Conservation (phyloP, 371 early-diverging fungal genomes). For the Mucor circinelloides region DNA sequence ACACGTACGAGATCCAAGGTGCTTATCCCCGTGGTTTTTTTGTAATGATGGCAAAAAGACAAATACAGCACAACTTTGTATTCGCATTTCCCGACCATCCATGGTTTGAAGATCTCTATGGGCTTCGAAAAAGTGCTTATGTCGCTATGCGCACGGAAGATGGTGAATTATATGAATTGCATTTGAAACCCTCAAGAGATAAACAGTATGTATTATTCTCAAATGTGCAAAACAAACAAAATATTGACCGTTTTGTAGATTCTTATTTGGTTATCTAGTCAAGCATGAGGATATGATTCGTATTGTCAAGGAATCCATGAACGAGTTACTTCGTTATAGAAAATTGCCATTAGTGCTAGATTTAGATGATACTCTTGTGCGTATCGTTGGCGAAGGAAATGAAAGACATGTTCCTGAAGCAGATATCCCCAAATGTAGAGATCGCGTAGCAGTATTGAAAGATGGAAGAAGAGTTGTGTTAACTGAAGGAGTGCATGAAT, state of each 20-base stretch:
- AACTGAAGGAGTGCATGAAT: slow-evolving; percentile 73
- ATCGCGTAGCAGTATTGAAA: slow-evolving; percentile 62
- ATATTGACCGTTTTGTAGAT: slow-evolving; percentile 10
- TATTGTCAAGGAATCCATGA: slow-evolving; percentile 55
- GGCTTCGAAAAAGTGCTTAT: slow-evolving; percentile 59
- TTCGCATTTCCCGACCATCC: slow-evolving; percentile 65
- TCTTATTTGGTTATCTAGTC: slow-evolving; percentile 71
- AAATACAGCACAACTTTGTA: slow-evolving; percentile 61
- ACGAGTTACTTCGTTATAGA: slow-evolving; percentile 46
- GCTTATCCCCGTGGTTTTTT: slow-evolving; percentile 68
- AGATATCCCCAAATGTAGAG: slow-evolving; percentile 47
- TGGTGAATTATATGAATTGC: slow-evolving; percentile 69
- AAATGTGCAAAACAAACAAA: background rate
- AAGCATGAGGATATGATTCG: slow-evolving; percentile 59
- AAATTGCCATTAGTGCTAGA: slow-evolving; percentile 77
- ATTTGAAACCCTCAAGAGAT: slow-evolving; percentile 69
- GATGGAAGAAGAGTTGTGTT: slow-evolving; percentile 73
- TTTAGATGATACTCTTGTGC: slow-evolving; percentile 80
- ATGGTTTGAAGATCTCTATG: slow-evolving; percentile 54
- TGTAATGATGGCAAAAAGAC: slow-evolving; percentile 57
- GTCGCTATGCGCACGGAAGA: slow-evolving; percentile 51
- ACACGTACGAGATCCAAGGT: slow-evolving; percentile 55
- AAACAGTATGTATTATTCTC: slow-evolving; percentile 48
- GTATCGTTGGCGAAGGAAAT: slow-evolving; percentile 70
- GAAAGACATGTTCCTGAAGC: slow-evolving; percentile 70